Percentiles rank a stretch among this genome's conserved stretches.
Conservation (phyloP, 2,329 filamentous ascomycete species). For the Cephalotrichum gorgonifer region DNA sequence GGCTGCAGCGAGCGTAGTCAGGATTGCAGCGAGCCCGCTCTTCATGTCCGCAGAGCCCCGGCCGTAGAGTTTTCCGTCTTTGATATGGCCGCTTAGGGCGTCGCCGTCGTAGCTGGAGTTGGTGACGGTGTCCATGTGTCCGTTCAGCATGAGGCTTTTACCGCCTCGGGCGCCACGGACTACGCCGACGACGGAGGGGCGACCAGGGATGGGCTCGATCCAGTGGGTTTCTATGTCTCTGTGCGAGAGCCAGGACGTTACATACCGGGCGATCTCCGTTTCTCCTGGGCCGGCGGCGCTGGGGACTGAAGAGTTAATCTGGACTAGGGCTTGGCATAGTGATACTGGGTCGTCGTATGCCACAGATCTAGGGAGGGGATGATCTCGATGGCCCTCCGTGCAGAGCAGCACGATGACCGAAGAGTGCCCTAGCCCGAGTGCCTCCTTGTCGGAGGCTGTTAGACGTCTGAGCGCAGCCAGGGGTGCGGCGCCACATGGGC, state of each 20-base stretch:
- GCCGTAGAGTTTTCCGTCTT: slow-evolving; percentile 29
- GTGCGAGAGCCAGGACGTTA: slow-evolving; percentile 39
- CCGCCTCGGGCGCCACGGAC: slow-evolving; percentile 34
- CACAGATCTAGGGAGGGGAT: slow-evolving; percentile 31
- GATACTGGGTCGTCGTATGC: slow-evolving; percentile 27
- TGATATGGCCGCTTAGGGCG: slow-evolving; percentile 29
- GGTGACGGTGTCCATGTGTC: slow-evolving; percentile 42
- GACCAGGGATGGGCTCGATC: slow-evolving; percentile 31
- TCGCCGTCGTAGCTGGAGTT: slow-evolving; percentile 33
- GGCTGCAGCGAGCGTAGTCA: slow-evolving; percentile 27
- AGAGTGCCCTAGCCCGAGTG: slow-evolving; percentile 28
- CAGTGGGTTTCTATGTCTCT: slow-evolving; percentile 39
- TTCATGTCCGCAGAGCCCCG: slow-evolving; percentile 43
- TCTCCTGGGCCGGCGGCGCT: slow-evolving; percentile 35
- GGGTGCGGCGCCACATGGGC: slow-evolving; percentile 53
- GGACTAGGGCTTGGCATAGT: slow-evolving; percentile 32
- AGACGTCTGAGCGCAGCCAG: slow-evolving; percentile 46
- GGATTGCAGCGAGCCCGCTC: slow-evolving; percentile 33
- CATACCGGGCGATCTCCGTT: slow-evolving; percentile 31
- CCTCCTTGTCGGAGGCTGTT: slow-evolving; percentile 18
- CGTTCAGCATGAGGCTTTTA: slow-evolving; percentile 40
- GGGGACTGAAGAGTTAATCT: slow-evolving; percentile 39
- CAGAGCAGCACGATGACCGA: slow-evolving; percentile 55
- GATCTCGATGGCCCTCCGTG: slow-evolving; percentile 52
- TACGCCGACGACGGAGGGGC: slow-evolving; percentile 39